Base-by-base conservation (phyloP, 305 asterid species). In the Fraxinus nigra region DNA sequence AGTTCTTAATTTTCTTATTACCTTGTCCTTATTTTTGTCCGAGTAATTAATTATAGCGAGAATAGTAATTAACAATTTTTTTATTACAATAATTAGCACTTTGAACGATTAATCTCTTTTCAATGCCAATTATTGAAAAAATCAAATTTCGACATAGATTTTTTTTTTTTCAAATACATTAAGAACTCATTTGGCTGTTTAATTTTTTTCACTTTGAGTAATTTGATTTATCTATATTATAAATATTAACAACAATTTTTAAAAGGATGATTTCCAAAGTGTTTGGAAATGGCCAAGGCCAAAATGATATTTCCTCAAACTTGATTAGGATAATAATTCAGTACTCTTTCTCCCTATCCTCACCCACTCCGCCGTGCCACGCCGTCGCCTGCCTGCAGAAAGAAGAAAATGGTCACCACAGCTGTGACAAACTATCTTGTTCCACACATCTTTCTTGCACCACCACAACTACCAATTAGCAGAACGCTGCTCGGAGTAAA, bases 321-420 rank as follows among this genome's bases (percentile, higher is more conserved):
- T 48, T 82, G 63, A 72, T 16, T 35, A 3, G 38, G 11, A 72
- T 3, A 9, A 37, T 3, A 13, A 74, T 37, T 22, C 46, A 35
- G 1, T 35, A 10, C 78, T 37, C 46, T 7, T 8, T 37, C 14
- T 18, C 16, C 24, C 24, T 22, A 20, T 35, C 51, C 78, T 37
- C 30, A 1, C 16, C 32, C 48, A 73, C 56, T 11, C 7, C 26
- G 30, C 14, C 48, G 33, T 37, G 76, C 33, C 54, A 10, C 13
- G 28, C 51, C 46, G 77, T 18, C 16, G 28, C 33, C 34, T 1
- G 33, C 16, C 13, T 74, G 18, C 26, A 84, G 82, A 83, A 76
- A 74, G 80, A 82, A 81, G 78, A 67, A 14, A 32, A 89, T 89
- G 92, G 70, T 78, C 48, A 77, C 33, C 75, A 22, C 88, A 79